Evolutionary conservation across 1,139 yeast species (phyloP).

Genomic region (Scheffersomyces illinoinensis): DNA sequence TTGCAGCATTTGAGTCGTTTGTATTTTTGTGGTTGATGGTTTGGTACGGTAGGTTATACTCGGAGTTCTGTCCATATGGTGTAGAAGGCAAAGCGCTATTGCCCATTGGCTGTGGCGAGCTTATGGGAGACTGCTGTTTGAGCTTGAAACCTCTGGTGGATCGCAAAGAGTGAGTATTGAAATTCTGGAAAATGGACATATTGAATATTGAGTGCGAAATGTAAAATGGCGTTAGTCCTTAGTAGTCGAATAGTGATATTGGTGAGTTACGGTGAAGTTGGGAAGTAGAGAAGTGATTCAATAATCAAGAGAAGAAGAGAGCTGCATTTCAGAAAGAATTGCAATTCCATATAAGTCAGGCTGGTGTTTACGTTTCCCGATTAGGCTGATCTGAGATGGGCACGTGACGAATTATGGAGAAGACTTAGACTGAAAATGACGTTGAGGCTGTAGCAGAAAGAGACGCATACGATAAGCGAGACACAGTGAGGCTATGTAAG

Average conservation of each 20-base stretch:
- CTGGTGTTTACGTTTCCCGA: not conserved
- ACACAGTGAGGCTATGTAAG: no score
- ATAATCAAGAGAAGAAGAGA: not conserved
- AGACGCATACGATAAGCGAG: no score
- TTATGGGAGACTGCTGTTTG: slow-evolving; percentile 42
- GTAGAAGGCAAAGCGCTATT: slow-evolving; percentile 35
- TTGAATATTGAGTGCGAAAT: slow-evolving; percentile 1
- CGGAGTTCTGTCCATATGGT: slow-evolving; percentile 28
- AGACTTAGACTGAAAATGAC: not conserved
- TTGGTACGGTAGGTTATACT: slow-evolving; percentile 24
- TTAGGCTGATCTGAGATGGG: not conserved
- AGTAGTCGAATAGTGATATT: not conserved
- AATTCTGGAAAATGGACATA: slow-evolving; percentile 58
- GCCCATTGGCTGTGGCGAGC: slow-evolving; percentile 41
- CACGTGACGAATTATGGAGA: not conserved
- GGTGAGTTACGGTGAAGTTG: not conserved
- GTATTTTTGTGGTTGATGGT: slow-evolving; percentile 11
- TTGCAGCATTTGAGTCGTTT: slow-evolving; percentile 1
- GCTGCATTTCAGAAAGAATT: not conserved
- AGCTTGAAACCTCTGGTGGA: slow-evolving; percentile 57
- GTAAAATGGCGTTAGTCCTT: not conserved
- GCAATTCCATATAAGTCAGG: not conserved
- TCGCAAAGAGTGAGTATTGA: slow-evolving; percentile 56
- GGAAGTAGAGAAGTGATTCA: not conserved
- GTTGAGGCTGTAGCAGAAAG: not conserved